phyloP scores from a whole-genome alignment of 345 rosid genomes.

The Populus ilicifolia region DNA sequence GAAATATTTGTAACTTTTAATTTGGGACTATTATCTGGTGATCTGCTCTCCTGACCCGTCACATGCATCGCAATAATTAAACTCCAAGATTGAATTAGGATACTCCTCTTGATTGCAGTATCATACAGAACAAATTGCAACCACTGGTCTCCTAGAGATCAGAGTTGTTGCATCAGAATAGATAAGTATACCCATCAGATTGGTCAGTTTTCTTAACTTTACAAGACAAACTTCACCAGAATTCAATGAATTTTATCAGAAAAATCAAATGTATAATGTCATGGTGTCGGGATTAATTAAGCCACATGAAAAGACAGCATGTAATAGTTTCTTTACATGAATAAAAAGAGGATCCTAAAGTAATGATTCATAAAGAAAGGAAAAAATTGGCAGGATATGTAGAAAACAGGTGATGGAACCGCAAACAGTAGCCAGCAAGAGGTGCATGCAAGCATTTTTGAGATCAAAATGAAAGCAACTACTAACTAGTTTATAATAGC shows the following conservation, averaged over 20 bases:
- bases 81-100: not conserved
- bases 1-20: too few species aligned
- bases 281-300: not conserved
- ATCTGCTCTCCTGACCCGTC: not conserved
- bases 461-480: not conserved
- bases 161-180: not conserved
- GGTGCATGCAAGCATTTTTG: not conserved
- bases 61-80: not conserved
- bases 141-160: not conserved
- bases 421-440: not conserved
- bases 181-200: not conserved
- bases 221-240: not conserved
- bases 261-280: not conserved
- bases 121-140: not conserved
- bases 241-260: not conserved
- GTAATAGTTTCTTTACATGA: not conserved
- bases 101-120: not conserved
- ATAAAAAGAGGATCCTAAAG: not conserved
- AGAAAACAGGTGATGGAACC: not conserved
- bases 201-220: not conserved
- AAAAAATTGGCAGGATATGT: not conserved
- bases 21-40: not conserved
- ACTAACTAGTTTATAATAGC: not conserved
- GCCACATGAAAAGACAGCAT: not conserved
- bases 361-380: not conserved